These are phyloP conservation scores for Candida namnaoensis DNA, from an alignment of 805 yeast genomes.

Conservation along the genomic window DNA sequence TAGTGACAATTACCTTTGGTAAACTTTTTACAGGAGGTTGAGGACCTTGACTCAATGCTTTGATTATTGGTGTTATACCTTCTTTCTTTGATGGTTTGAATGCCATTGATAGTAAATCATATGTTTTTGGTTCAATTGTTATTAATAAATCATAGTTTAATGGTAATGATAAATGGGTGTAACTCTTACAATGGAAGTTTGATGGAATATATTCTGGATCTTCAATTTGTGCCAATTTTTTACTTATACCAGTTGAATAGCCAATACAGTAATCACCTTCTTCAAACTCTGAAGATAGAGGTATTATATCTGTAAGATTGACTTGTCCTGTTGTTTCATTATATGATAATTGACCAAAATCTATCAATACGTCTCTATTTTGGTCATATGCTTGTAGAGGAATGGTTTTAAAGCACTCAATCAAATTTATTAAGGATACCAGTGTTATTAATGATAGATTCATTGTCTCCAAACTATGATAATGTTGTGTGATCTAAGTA, in stretches of 20 bases:
- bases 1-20: background rate
- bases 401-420: too few relatives aligned
- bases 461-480: too few relatives aligned
- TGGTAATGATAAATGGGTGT: conserved; percentile 5
- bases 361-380: too few relatives aligned
- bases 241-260: conserved; percentile 5
- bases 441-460: too few relatives aligned
- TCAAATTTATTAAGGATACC: too few relatives aligned
- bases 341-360: conserved; percentile 1
- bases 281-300: background rate
- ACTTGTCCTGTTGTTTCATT: conserved; percentile 1
- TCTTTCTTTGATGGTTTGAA: conserved; percentile 2
- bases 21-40: conserved; percentile 4
- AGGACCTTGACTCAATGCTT: conserved; percentile 6
- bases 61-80: conserved; percentile 8
- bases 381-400: too few relatives aligned
- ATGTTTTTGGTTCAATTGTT: conserved; percentile 8
- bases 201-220: conserved; percentile 4
- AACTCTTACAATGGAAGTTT: background rate
- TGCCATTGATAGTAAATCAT: conserved; percentile 10
- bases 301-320: background rate
- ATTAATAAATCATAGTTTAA: conserved; percentile 9
- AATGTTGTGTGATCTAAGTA: too few relatives aligned
- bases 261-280: conserved; percentile 13
- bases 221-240: conserved; percentile 9